These are phyloP conservation scores for Pseudonectria foliicola DNA, from an alignment of 2,329 filamentous ascomycete species.

Conservation along the genomic window DNA sequence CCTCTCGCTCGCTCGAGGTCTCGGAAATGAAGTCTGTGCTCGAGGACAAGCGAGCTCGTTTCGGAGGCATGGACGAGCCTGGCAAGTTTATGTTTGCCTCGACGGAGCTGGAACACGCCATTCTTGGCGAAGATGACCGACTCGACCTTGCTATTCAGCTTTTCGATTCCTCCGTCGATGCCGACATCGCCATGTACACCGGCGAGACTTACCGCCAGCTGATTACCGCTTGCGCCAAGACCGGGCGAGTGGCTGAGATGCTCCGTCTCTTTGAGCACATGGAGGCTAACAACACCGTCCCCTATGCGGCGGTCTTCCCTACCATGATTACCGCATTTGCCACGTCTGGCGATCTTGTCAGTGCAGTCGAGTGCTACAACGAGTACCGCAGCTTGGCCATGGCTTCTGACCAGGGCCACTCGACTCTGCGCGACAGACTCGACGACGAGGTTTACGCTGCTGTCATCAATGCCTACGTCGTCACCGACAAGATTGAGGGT, in stretches of 20 bases:
- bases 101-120: slow-evolving; percentile 78
- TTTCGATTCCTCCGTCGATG: slow-evolving; percentile 67
- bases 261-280: slow-evolving; percentile 85
- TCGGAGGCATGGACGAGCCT: slow-evolving; percentile 75
- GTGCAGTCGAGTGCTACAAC: slow-evolving; percentile 90
- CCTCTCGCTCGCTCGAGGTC: slow-evolving; percentile 73
- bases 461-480: slow-evolving; percentile 83
- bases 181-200: slow-evolving; percentile 60
- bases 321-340: slow-evolving; percentile 95
- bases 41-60: slow-evolving; percentile 76
- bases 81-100: slow-evolving; percentile 86
- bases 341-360: slow-evolving; percentile 69
- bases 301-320: slow-evolving; percentile 77
- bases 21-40: slow-evolving; percentile 63
- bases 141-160: slow-evolving; percentile 78
- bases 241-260: slow-evolving; percentile 81
- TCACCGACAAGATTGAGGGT: slow-evolving; percentile 71
- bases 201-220: slow-evolving; percentile 78
- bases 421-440: slow-evolving; percentile 61
- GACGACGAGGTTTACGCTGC: slow-evolving; percentile 85
- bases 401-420: slow-evolving; percentile 67
- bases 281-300: slow-evolving; percentile 67
- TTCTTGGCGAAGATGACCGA: slow-evolving; percentile 80
- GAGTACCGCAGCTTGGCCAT: slow-evolving; percentile 90
- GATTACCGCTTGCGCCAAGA: slow-evolving; percentile 78